Evolutionary conservation across 2,329 filamentous ascomycete genomes (phyloP).

Genomic region (Hymenoscyphus repandus): DNA sequence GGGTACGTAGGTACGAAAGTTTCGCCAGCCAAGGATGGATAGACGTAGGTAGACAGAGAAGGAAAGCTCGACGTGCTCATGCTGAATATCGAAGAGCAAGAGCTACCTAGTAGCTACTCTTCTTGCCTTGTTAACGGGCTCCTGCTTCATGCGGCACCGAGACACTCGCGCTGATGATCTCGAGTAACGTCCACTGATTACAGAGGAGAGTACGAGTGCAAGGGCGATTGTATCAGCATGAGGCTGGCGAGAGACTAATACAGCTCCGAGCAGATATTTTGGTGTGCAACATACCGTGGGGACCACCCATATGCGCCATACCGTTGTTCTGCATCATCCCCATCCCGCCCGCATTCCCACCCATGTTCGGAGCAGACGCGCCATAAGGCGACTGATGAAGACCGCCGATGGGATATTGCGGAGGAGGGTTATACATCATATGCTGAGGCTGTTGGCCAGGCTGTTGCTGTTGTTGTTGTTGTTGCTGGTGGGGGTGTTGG

Average conservation of each 20-base stretch:
- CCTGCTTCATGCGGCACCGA: conserved; percentile 4
- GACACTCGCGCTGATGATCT: conserved; percentile 1
- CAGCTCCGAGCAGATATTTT: conserved; percentile 1
- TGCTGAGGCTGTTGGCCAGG: conserved; percentile 33
- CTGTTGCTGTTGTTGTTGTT: conserved; percentile 18
- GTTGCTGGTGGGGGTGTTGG: not conserved
- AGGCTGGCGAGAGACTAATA: too few species aligned
- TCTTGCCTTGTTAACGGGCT: conserved; percentile 8
- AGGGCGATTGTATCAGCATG: not conserved
- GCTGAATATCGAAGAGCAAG: conserved; percentile 2
- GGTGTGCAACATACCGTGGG: conserved; percentile 30
- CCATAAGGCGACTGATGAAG: conserved; percentile 25
- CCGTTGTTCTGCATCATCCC: conserved; percentile 54
- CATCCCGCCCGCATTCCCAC: conserved; percentile 26
- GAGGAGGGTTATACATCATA: conserved; percentile 51
- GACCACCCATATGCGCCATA: conserved; percentile 31
- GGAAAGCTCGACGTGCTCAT: conserved; percentile 18
- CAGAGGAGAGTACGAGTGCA: not conserved
- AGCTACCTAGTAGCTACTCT: too few species aligned
- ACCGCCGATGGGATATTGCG: conserved; percentile 23
- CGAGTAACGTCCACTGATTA: conserved; percentile 2
- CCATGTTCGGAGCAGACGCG: conserved; percentile 23
- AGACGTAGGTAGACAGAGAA: conserved; percentile 8
- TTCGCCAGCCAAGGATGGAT: conserved; percentile 15
- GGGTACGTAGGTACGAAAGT: conserved; percentile 7